A percentile compares a stretch with the other conserved stretches of the same genome.
Conservation (phyloP, 2,329 filamentous ascomycete species). For the Hymenoscyphus infarciens region DNA sequence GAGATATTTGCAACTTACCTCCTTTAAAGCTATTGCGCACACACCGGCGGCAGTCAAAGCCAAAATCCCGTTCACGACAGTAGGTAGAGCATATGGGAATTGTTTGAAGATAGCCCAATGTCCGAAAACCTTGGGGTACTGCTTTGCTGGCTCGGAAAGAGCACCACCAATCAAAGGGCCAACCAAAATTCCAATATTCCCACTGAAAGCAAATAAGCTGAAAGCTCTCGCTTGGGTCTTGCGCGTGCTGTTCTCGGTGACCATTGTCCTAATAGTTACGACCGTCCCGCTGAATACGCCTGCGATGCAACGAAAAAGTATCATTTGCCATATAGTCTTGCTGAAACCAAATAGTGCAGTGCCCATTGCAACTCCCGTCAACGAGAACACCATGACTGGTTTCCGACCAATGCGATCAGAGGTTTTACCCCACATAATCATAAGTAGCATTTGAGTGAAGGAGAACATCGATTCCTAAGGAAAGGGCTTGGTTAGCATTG, state of each 20-base stretch:
- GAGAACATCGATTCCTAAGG: constrained; percentile 63
- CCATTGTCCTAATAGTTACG: constrained; percentile 71
- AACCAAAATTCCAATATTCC: constrained; percentile 70
- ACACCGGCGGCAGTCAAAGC: constrained; percentile 51
- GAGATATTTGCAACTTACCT: constrained; percentile 37
- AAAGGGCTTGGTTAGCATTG: background rate
- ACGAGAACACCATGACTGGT: constrained; percentile 64
- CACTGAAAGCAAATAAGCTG: constrained; percentile 71
- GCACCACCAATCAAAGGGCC: constrained; percentile 57
- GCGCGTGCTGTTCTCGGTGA: constrained; percentile 67
- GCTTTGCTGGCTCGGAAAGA: constrained; percentile 62
- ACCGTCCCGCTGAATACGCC: constrained; percentile 72
- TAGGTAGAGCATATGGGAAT: constrained; percentile 65
- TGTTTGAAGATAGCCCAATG: constrained; percentile 54
- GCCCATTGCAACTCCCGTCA: constrained; percentile 59
- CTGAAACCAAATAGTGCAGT: constrained; percentile 67
- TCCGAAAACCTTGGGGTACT: constrained; percentile 59
- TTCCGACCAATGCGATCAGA: constrained; percentile 69
- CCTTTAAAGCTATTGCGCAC: constrained; percentile 56
- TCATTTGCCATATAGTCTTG: constrained; percentile 67
- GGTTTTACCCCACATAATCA: constrained; percentile 69
- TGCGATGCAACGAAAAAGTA: constrained; percentile 65
- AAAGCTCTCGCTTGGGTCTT: constrained; percentile 71
- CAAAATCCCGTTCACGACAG: constrained; percentile 53
- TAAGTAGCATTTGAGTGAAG: constrained; percentile 70